Conservation (phyloP, 208 protist genomes). For the Acanthamoeba castellanii region DNA sequence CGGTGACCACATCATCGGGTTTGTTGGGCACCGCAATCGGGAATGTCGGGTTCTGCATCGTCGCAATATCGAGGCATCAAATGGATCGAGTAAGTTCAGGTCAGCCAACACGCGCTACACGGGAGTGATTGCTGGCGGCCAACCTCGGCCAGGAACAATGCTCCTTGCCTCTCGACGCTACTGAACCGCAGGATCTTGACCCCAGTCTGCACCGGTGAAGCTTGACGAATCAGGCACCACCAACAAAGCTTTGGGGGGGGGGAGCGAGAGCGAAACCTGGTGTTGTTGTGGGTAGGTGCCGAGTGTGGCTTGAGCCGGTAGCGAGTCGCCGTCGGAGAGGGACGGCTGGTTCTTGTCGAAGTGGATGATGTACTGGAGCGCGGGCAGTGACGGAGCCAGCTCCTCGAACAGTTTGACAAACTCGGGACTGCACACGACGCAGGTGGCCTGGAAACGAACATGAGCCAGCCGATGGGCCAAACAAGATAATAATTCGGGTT, state of each 20-base stretch:
- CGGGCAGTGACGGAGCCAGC: not conserved
- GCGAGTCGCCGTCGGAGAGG: too few relatives aligned
- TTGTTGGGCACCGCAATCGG: not conserved
- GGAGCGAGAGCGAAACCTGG: too few relatives aligned
- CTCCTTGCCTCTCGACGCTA: too few relatives aligned
- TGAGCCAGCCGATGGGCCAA: too few relatives aligned
- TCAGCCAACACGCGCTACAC: not conserved
- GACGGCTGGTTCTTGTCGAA: not conserved
- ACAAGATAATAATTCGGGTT: not conserved
- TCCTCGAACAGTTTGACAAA: not conserved
- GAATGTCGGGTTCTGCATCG: not conserved
- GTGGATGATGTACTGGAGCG: constrained; percentile 16
- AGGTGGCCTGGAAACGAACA: not conserved
- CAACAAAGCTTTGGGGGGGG: too few relatives aligned
- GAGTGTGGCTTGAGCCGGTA: too few relatives aligned
- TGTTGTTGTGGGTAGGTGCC: too few relatives aligned
- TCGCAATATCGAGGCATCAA: not conserved
- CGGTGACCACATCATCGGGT: not conserved
- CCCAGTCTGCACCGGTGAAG: too few relatives aligned
- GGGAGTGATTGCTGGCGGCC: too few relatives aligned
- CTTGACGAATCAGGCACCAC: too few relatives aligned
- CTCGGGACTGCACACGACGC: constrained; percentile 15
- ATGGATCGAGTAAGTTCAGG: not conserved
- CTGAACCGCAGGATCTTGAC: too few relatives aligned
- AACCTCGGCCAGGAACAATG: too few relatives aligned